phyloP scores from a whole-genome alignment of 2,329 filamentous ascomycete genomes.

The Xylaria digitata region DNA sequence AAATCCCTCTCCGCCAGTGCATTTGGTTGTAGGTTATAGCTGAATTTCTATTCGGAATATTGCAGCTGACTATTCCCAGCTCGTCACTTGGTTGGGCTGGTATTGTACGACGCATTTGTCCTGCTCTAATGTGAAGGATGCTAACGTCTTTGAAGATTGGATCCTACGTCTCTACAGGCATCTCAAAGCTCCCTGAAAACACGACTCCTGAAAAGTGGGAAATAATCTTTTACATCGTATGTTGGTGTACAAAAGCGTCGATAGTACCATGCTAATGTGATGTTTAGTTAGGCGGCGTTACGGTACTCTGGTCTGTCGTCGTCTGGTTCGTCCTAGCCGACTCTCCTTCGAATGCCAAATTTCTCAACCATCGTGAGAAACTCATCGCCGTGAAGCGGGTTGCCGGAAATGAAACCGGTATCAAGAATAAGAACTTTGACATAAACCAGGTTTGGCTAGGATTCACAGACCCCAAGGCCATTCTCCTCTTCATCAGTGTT shows the following conservation, averaged over 20 bases:
- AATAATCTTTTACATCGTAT: constrained; percentile 50
- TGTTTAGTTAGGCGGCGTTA: constrained; percentile 49
- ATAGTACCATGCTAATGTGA: neutral
- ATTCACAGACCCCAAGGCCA: constrained; percentile 49
- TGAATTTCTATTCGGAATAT: neutral
- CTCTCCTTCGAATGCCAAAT: constrained; percentile 48
- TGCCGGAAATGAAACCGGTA: constrained; percentile 50
- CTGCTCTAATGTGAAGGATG: neutral
- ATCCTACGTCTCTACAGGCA: constrained; percentile 51
- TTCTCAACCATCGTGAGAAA: constrained; percentile 48
- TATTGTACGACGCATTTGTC: neutral
- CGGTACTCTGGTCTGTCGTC: constrained; percentile 50
- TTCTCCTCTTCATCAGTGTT: constrained; percentile 45
- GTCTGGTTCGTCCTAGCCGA: constrained; percentile 51
- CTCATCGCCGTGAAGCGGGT: constrained; percentile 50
- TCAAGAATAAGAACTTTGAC: constrained; percentile 51
- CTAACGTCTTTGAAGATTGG: constrained; percentile 21
- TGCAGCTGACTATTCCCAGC: neutral
- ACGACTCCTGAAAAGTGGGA: constrained; percentile 49
- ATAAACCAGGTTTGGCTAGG: constrained; percentile 46
- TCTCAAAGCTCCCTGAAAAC: constrained; percentile 46
- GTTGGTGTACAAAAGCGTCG: neutral
- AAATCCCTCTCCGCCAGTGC: constrained; percentile 53
- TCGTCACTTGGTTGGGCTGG: constrained; percentile 9
- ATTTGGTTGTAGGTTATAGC: constrained; percentile 49